These are phyloP conservation scores for Apiotrichum mycotoxinovorans DNA, from an alignment of 1,284 basidiomycete species.

Conservation along the genomic window DNA sequence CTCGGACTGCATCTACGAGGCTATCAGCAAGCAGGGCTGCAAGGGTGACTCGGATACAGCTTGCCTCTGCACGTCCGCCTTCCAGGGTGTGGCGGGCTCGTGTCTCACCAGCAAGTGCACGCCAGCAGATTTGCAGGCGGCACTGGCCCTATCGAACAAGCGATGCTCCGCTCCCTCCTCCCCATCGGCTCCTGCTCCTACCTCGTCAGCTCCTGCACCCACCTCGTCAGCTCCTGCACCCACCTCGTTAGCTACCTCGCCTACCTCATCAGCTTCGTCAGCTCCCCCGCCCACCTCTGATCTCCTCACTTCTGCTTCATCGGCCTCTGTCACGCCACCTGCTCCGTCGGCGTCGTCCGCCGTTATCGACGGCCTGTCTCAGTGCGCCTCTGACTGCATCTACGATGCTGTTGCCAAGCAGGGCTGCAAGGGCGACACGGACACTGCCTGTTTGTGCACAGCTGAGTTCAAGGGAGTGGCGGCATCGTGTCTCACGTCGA, in stretches of 20 bases:
- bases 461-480: not conserved
- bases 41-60: slow-evolving; percentile 6
- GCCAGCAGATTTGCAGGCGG: slow-evolving; percentile 1
- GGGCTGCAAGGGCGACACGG: slow-evolving; percentile 2
- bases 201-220: not conserved
- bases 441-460: slow-evolving; percentile 5
- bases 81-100: not conserved
- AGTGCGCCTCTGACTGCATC: not conserved
- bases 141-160: slow-evolving; percentile 4
- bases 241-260: not conserved
- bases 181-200: not conserved
- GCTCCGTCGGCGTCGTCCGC: no score
- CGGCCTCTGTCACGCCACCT: no score
- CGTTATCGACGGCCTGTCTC: no score
- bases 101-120: not conserved
- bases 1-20: slow-evolving; percentile 2
- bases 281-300: no score
- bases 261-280: not conserved
- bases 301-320: no score
- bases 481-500: not conserved
- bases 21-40: slow-evolving; percentile 3
- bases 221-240: not conserved
- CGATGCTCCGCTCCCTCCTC: not conserved
- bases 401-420: not conserved
- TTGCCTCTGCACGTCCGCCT: slow-evolving; percentile 7